Conservation (phyloP, 2,329 filamentous ascomycete species). For the Didymella arachidicola region DNA sequence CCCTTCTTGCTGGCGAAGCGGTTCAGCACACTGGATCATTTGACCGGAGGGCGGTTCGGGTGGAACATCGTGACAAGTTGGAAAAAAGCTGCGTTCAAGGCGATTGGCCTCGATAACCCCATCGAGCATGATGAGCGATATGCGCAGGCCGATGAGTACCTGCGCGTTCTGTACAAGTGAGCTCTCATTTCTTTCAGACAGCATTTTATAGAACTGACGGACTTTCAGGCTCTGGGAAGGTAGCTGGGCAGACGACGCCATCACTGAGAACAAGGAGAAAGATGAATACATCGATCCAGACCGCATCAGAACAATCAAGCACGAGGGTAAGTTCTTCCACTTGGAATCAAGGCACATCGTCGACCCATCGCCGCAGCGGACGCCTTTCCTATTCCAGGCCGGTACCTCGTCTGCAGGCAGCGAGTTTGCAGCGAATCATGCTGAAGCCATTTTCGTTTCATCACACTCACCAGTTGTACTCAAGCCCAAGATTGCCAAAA, state of each 20-base stretch:
- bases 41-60: background rate
- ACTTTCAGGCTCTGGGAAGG: background rate
- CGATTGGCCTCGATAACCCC: background rate
- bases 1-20: background rate
- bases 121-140: conserved; percentile 53
- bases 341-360: background rate
- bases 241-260: background rate
- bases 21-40: background rate
- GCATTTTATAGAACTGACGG: background rate
- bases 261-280: background rate
- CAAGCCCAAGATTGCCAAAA: background rate
- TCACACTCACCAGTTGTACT: background rate
- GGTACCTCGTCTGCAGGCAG: background rate
- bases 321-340: background rate
- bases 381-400: background rate
- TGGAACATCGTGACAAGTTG: background rate
- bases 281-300: background rate
- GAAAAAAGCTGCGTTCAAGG: background rate
- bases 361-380: background rate
- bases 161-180: background rate
- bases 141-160: conserved; percentile 35
- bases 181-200: background rate
- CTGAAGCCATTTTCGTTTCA: background rate
- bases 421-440: background rate
- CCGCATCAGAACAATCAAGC: background rate